These are phyloP conservation scores for Venturia effusa DNA, from an alignment of 2,329 filamentous ascomycete genomes.

Conservation along the genomic window DNA sequence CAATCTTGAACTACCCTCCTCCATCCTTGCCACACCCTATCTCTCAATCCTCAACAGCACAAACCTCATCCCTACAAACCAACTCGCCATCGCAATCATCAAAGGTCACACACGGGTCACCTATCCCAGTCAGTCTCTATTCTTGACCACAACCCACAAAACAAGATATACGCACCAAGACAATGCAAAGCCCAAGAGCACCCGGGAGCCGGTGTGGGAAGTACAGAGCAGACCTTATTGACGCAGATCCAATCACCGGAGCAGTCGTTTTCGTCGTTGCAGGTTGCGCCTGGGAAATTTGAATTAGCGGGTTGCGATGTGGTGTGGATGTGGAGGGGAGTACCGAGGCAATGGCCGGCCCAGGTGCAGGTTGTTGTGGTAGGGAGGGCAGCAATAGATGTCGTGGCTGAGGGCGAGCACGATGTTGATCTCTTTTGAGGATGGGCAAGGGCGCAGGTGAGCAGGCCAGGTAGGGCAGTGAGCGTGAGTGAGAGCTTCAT, in stretches of 20 bases:
- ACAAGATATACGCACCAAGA: background rate
- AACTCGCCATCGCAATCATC: constrained; percentile 3
- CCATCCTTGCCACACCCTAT: too few relatives aligned
- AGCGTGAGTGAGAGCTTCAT: background rate
- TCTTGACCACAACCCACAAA: background rate
- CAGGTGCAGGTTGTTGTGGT: background rate
- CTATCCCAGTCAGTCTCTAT: background rate
- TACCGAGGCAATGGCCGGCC: background rate
- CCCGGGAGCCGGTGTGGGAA: background rate
- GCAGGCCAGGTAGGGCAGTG: background rate
- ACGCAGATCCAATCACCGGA: background rate
- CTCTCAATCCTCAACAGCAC: background rate
- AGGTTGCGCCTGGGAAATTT: background rate
- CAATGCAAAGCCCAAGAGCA: background rate
- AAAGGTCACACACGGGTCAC: background rate
- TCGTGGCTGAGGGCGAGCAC: background rate
- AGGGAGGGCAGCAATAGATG: background rate
- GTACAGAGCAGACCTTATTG: background rate
- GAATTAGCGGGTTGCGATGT: background rate
- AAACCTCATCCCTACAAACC: background rate
- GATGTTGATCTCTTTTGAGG: background rate
- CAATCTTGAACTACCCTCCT: too few relatives aligned
- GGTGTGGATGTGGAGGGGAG: background rate
- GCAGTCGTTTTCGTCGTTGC: background rate
- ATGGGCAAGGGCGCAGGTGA: background rate